Conservation (phyloP, 2,329 filamentous ascomycete genomes). For the Salinomyces thailandicus region DNA sequence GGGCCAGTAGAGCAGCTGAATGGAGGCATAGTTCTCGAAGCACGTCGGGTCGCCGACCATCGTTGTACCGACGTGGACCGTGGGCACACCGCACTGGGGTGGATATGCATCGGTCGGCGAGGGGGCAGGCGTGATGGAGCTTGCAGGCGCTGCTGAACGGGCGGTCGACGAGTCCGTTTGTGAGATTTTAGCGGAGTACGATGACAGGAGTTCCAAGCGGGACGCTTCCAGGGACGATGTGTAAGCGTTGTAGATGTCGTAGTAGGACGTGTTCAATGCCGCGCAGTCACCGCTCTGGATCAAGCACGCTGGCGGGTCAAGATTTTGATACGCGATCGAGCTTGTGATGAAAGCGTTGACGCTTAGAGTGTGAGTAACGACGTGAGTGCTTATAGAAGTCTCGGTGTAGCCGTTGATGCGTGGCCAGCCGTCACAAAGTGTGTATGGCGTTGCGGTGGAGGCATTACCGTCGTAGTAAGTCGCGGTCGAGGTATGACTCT, state of each 20-base stretch:
- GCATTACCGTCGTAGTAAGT: constrained; percentile 1
- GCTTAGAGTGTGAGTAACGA: neutral
- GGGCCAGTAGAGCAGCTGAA: constrained; percentile 11
- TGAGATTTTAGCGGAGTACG: neutral
- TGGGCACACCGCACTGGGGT: constrained; percentile 1
- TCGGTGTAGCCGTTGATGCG: constrained; percentile 12
- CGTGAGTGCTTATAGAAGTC: constrained; percentile 1
- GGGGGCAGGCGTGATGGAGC: neutral
- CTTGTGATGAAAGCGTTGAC: neutral
- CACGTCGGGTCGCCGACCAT: constrained; percentile 6
- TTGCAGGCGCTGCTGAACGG: neutral
- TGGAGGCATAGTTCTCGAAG: constrained; percentile 8
- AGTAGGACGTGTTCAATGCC: constrained; percentile 1
- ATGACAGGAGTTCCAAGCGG: neutral
- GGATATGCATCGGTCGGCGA: neutral
- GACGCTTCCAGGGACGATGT: too few species aligned
- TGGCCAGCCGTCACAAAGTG: constrained; percentile 16
- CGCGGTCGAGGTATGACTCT: neutral
- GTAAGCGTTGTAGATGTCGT: neutral
- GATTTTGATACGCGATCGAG: constrained; percentile 1
- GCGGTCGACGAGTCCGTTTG: neutral
- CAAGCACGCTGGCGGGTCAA: constrained; percentile 11
- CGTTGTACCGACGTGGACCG: neutral
- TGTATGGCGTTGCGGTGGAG: constrained; percentile 8
- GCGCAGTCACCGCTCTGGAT: constrained; percentile 11